Conservation (phyloP, 371 early-diverging fungal genomes). For the Entomophthora muscae region DNA sequence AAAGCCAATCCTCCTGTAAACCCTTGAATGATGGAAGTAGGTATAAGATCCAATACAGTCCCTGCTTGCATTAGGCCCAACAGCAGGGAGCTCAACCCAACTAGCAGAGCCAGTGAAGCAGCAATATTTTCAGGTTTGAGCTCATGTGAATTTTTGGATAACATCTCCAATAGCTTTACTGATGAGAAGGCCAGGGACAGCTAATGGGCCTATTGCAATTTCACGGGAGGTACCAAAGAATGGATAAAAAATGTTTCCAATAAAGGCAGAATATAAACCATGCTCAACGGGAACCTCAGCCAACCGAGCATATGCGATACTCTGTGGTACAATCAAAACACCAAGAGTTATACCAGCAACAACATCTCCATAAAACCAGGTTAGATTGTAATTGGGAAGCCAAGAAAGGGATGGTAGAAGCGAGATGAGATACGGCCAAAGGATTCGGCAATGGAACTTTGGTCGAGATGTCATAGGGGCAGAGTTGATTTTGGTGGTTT, state of each 20-base stretch:
- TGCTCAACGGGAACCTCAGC: conserved; percentile 60
- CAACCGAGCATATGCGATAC: conserved; percentile 62
- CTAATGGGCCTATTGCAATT: conserved; percentile 68
- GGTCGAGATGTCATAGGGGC: no score
- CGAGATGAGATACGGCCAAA: background rate
- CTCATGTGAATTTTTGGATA: background rate
- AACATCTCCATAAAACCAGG: conserved; percentile 62
- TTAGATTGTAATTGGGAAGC: conserved; percentile 18
- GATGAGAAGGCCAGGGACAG: conserved; percentile 26
- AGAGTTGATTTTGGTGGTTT: no score
- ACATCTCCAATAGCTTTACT: background rate
- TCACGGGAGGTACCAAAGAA: conserved; percentile 69
- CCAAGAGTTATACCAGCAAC: conserved; percentile 74
- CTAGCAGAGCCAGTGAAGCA: conserved; percentile 31
- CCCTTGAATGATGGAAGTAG: conserved; percentile 50
- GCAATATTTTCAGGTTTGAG: conserved; percentile 19
- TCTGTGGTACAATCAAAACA: conserved; percentile 62
- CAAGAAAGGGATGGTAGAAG: conserved; percentile 8
- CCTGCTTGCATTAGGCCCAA: conserved; percentile 66
- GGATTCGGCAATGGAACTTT: no score
- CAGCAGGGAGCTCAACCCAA: conserved; percentile 37
- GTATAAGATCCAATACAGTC: conserved; percentile 76
- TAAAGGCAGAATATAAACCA: conserved; percentile 64
- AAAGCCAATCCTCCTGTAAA: conserved; percentile 55
- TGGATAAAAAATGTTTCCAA: conserved; percentile 42